A percentile compares a stretch with the other conserved stretches of the same genome.
Conservation (phyloP, 2,329 filamentous ascomycete species). For the Ascosphaera apis region DNA sequence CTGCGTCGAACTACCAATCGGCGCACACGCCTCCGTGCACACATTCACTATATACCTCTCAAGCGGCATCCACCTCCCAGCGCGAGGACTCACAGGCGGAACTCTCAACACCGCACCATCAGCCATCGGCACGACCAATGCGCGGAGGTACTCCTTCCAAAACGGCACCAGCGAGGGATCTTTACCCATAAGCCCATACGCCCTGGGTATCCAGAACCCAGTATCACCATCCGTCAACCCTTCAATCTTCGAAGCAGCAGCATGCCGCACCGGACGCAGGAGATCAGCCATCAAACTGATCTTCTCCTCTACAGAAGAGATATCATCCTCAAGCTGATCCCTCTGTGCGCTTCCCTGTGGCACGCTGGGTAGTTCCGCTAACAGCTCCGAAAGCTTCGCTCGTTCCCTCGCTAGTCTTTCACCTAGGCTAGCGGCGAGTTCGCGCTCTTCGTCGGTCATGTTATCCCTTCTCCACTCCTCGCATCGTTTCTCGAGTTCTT, state of each 20-base stretch:
- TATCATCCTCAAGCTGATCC: slow-evolving; percentile 76
- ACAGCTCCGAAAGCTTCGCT: slow-evolving; percentile 67
- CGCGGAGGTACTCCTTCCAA: slow-evolving; percentile 97
- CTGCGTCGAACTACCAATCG: slow-evolving; percentile 81
- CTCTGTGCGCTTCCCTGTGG: slow-evolving; percentile 60
- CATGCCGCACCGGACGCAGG: slow-evolving; percentile 73
- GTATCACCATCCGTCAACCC: slow-evolving; percentile 88
- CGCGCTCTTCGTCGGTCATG: slow-evolving; percentile 95
- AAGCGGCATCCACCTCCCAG: slow-evolving; percentile 86
- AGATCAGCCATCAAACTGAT: slow-evolving; percentile 94
- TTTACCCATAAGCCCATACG: slow-evolving; percentile 75
- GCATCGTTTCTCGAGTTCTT: slow-evolving; percentile 48
- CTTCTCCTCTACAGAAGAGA: slow-evolving; percentile 89
- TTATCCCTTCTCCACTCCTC: slow-evolving; percentile 75
- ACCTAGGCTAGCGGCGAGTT: slow-evolving; percentile 76
- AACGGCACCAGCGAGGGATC: slow-evolving; percentile 68
- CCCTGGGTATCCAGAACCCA: slow-evolving; percentile 82
- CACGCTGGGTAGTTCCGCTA: slow-evolving; percentile 60
- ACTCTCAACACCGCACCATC: slow-evolving; percentile 65
- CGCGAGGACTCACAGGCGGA: slow-evolving; percentile 66
- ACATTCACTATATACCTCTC: slow-evolving; percentile 95
- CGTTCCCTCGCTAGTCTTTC: slow-evolving; percentile 70
- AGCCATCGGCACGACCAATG: slow-evolving; percentile 85
- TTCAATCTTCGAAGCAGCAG: slow-evolving; percentile 90
- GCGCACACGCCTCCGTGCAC: slow-evolving; percentile 82